Evolutionary conservation across 139 green algal genomes (phyloP), one percentile per base, ranked within the genome.

Genomic region (Tetradesmus lagerheimii): DNA sequence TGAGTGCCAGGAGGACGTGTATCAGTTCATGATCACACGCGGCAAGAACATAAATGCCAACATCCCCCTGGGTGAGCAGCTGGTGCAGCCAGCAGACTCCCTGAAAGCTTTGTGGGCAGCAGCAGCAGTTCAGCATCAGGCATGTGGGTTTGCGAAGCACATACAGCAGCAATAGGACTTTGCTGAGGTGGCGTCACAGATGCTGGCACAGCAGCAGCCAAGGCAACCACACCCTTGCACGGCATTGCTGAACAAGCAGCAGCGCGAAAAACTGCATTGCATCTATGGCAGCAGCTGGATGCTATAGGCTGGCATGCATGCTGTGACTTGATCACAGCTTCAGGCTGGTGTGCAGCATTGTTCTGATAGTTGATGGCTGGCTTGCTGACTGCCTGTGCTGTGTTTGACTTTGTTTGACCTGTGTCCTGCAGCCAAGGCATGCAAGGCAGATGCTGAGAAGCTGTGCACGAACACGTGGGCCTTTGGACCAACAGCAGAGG

Each of bases 11-110:
- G 92, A 94, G 43, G 93, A 94, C 78, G 91, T 94, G 6, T 94
- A 92, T 67, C 88, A 94, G 82, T 95, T 89, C 91, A 93, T 93
- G 29, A 94, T 95, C 38, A 62, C 16, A 3, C 88, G 93, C 39
- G 92, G 92, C 90, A 86, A 83, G 35, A 98, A 98, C 92, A 96
- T 98, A 90, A 97, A 97, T 89, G 91, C 92, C 38, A 96, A 99
- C 82, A 87, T 98, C 5, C 92, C 94, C 0, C 91, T 99, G 34
- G 95, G 94, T 97, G 43, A 79, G 89, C 14, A 71, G 45, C 45
- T 18, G 14, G 45, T 12, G 14, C 45, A 57, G 35, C 35, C 16
- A 53, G 16, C 37, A n/a, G 18, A 62, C 8, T 14, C 20, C 47
- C 18, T 23, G 43, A 11, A 15, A 2, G 76, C 37, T 53, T n/a